A percentile compares a stretch with the other conserved stretches of the same genome.
Evolutionary conservation across 2,329 filamentous ascomycete species (phyloP).

Genomic region (Akanthomyces muscarius): DNA sequence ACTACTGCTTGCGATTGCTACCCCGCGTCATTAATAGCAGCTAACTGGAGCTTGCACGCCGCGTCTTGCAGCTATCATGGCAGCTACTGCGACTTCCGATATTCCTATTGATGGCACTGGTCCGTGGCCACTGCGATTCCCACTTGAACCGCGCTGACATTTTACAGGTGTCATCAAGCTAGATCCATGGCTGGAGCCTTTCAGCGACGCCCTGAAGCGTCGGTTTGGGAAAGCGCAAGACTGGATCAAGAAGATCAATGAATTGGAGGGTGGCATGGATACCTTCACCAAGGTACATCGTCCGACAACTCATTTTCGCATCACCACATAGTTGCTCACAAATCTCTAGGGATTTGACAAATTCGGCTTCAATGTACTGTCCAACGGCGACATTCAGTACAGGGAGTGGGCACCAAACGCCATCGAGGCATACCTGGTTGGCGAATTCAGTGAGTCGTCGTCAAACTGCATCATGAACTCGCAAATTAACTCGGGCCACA

Average conservation of each 20-base stretch:
- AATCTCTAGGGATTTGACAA: conserved; percentile 69
- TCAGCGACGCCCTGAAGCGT: conserved; percentile 69
- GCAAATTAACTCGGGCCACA: conserved; percentile 30
- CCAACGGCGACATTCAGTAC: conserved; percentile 82
- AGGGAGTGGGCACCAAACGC: conserved; percentile 97
- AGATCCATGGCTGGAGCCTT: conserved; percentile 86
- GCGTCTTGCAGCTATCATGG: conserved; percentile 14
- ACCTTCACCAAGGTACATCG: conserved; percentile 76
- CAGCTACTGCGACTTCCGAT: conserved; percentile 36
- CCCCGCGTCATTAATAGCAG: conserved; percentile 15
- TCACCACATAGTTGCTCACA: conserved; percentile 17
- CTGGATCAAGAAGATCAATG: conserved; percentile 82
- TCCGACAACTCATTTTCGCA: not conserved
- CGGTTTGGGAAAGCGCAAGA: conserved; percentile 75
- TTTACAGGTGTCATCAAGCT: conserved; percentile 73
- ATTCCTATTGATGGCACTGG: conserved; percentile 69
- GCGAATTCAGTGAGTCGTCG: conserved; percentile 76
- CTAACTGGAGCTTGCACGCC: conserved; percentile 3
- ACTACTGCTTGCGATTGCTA: conserved; percentile 2
- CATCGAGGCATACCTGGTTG: conserved; percentile 76
- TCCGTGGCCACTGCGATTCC: conserved; percentile 34
- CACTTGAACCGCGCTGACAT: not conserved
- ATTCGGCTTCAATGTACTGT: conserved; percentile 78
- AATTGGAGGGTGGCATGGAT: conserved; percentile 82
- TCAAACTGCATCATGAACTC: not conserved